phyloP scores from a whole-genome alignment of 441 rosid species.

The Codiaeum variegatum region DNA sequence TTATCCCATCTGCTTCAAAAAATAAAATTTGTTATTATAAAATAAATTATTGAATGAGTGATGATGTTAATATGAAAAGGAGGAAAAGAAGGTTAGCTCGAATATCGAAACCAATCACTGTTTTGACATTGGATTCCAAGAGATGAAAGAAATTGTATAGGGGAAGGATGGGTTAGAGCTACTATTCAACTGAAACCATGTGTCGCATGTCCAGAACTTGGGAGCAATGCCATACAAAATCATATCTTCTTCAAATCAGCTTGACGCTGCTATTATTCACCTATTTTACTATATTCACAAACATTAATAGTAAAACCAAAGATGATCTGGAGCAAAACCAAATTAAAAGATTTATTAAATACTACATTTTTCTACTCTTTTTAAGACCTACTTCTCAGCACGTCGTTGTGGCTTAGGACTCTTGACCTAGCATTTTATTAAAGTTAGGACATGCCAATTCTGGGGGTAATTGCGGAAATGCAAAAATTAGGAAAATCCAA shows the following conservation, averaged over 20 bases:
- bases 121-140: conserved; percentile 18
- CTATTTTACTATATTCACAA: background rate
- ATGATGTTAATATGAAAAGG: too few relatives aligned
- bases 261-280: background rate
- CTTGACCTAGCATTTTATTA: background rate
- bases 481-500: background rate
- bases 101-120: background rate
- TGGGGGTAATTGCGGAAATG: conserved; percentile 29
- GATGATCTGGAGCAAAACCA: background rate
- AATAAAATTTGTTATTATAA: too few relatives aligned
- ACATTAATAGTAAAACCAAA: conserved; percentile 4
- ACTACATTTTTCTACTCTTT: background rate
- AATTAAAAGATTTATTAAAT: background rate
- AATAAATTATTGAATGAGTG: too few relatives aligned
- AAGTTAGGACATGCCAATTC: background rate
- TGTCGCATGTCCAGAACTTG: background rate
- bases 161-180: background rate
- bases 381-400: conserved; percentile 6
- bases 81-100: background rate
- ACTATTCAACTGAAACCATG: conserved; percentile 11
- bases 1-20: conserved; percentile 58
- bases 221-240: background rate
- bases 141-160: background rate
- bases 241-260: conserved; percentile 5
- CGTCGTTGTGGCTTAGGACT: background rate